Evolutionary conservation across 805 yeast species (phyloP).

Genomic region (Jamesozyma piceae): DNA sequence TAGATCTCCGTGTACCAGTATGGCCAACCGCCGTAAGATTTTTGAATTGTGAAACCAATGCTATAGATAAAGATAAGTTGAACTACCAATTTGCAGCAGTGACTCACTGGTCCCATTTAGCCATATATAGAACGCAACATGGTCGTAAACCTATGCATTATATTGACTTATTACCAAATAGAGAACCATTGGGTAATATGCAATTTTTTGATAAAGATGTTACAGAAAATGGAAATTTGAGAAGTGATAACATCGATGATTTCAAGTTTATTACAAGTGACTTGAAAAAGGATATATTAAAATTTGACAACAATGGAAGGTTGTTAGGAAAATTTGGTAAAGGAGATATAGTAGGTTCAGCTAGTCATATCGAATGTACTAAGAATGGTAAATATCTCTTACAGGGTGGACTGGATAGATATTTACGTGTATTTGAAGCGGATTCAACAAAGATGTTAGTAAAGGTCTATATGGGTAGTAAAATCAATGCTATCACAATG

Average conservation of each 20-base stretch:
- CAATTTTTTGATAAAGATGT: constrained; percentile 9
- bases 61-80: constrained; percentile 19
- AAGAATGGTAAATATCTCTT: constrained; percentile 40
- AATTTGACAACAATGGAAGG: constrained; percentile 43
- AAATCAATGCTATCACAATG: constrained; percentile 32
- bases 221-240: constrained; percentile 19
- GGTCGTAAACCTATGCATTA: constrained; percentile 55
- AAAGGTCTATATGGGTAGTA: constrained; percentile 70
- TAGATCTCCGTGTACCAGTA: constrained; percentile 75
- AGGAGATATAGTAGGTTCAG: constrained; percentile 58
- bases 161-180: constrained; percentile 25
- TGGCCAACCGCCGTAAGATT: constrained; percentile 54
- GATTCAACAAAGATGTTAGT: constrained; percentile 47
- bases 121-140: constrained; percentile 59
- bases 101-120: constrained; percentile 48
- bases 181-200: constrained; percentile 22
- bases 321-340: constrained; percentile 68
- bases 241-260: constrained; percentile 13
- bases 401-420: constrained; percentile 83
- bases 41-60: constrained; percentile 31
- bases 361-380: constrained; percentile 17
- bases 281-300: constrained; percentile 54
- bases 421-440: constrained; percentile 66
- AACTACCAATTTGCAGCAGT: constrained; percentile 46
- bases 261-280: constrained; percentile 59